phyloP scores from a whole-genome alignment of 2,329 filamentous ascomycete species.

The Exutisphaerella laricina region DNA sequence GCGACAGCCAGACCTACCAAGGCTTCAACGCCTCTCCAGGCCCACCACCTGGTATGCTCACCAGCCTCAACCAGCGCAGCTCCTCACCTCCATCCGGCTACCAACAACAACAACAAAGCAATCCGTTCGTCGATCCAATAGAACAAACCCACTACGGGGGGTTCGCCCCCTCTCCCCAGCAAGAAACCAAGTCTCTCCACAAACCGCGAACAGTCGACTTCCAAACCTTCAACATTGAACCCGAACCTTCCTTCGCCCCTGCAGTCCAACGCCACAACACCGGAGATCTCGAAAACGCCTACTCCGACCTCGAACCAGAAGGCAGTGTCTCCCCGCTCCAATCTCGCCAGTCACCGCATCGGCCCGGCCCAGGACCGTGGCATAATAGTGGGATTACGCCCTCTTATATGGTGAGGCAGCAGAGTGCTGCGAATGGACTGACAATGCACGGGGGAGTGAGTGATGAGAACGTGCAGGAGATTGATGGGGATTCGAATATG shows the following conservation, averaged over 20 bases:
- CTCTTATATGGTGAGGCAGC: constrained; percentile 41
- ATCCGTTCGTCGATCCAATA: constrained; percentile 41
- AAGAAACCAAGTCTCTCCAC: constrained; percentile 2
- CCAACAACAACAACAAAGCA: constrained; percentile 20
- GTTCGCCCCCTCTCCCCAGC: neutral
- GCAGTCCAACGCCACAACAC: constrained; percentile 20
- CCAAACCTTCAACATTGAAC: constrained; percentile 22
- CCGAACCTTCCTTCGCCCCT: constrained; percentile 16
- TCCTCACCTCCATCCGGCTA: constrained; percentile 8
- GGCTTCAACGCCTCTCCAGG: constrained; percentile 21
- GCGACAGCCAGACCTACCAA: constrained; percentile 3
- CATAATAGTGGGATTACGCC: constrained; percentile 34
- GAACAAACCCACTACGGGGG: constrained; percentile 19
- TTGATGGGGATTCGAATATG: constrained; percentile 7
- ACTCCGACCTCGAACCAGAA: constrained; percentile 10
- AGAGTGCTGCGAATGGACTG: constrained; percentile 39
- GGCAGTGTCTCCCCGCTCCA: constrained; percentile 15
- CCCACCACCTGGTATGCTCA: constrained; percentile 20
- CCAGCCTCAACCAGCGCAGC: constrained; percentile 10
- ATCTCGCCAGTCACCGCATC: constrained; percentile 13
- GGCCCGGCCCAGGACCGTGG: constrained; percentile 26
- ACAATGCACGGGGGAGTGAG: constrained; percentile 42
- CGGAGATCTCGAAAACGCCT: constrained; percentile 25
- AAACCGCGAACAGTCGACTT: constrained; percentile 13
- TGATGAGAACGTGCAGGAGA: constrained; percentile 14